Base-by-base conservation (phyloP, 2,329 filamentous ascomycete species). In the Ophiostoma angusticollis region DNA sequence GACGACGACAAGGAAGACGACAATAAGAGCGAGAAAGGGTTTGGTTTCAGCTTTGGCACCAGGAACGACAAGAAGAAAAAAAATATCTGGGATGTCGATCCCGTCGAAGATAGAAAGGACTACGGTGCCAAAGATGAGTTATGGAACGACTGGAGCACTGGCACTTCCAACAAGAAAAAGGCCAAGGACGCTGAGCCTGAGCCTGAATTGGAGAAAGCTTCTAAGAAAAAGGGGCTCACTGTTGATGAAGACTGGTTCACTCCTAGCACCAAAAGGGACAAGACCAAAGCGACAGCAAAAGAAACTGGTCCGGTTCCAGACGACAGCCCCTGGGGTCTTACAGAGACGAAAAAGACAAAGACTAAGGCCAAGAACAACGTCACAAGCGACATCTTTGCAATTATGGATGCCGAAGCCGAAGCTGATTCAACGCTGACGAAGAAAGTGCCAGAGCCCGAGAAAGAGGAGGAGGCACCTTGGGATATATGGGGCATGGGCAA, bases 21-120 rank as follows among this genome's bases (percentile, higher is more conserved):
- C 12, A 54, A 58, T 42, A 54, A 56, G 13, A 50, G 52, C 9
- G 52, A 57, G 9, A 43, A 37, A 9, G 51, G 55, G 2, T 57
- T 57, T 14, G 54, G 47, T 19, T 52, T 56, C 44, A 54, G 52
- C 19, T 56, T 59, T 31, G 44, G 49, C 35, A 41, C 53, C 29
- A 71, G 65, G 46, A 67, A 64, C 37, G 59, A 61, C 22, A 60
- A 57, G 46, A 64, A 62, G 45, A 68, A 65, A 41, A 60, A 62
- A 45, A 49, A 45, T 35, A 47, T 58, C 11, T 64, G 58, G 61
- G 62, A 56, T 9, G 43, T 48, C 3, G 54, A 57, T 24, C 43
- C 52, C 9, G 51, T 56, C 31, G 56, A 58, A 27, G 52, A 57
- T 23, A 56, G 57, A 29, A 57, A 59, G 19, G 50, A 55, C 27